Evolutionary conservation across 1,284 basidiomycete species (phyloP).

Genomic region (Anthracocystis walkeri): DNA sequence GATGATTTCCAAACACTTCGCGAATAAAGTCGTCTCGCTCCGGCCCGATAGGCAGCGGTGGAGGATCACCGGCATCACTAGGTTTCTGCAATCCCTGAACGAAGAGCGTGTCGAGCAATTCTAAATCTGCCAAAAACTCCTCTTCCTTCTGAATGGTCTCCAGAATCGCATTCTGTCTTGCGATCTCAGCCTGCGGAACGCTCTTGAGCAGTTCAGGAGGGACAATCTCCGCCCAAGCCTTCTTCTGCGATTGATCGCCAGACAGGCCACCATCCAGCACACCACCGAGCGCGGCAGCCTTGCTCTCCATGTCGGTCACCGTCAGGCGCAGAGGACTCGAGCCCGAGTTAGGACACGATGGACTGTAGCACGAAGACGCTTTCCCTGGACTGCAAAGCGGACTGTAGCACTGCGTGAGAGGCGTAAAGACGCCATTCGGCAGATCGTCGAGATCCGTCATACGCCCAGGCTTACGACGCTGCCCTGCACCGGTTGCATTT

Average conservation of each 20-base stretch:
- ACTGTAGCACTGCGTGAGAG: slow-evolving; percentile 96
- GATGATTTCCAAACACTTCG: slow-evolving; percentile 87
- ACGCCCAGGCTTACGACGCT: slow-evolving; percentile 20
- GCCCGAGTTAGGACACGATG: slow-evolving; percentile 53
- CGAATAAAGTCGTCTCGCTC: slow-evolving; percentile 83
- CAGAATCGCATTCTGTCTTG: slow-evolving; percentile 88
- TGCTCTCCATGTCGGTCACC: slow-evolving; percentile 16
- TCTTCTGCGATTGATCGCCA: slow-evolving; percentile 58
- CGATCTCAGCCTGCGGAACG: slow-evolving; percentile 81
- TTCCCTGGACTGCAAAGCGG: slow-evolving; percentile 81
- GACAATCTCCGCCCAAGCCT: slow-evolving; percentile 82
- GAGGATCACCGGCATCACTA: slow-evolving; percentile 56
- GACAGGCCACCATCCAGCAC: slow-evolving; percentile 14
- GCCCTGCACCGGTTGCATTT: slow-evolving; percentile 4
- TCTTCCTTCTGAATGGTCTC: slow-evolving; percentile 91
- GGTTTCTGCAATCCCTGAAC: slow-evolving; percentile 52
- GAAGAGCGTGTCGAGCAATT: slow-evolving; percentile 77
- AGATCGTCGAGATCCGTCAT: slow-evolving; percentile 78
- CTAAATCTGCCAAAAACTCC: slow-evolving; percentile 88
- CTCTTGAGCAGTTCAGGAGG: slow-evolving; percentile 77
- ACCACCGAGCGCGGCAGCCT: slow-evolving; percentile 13
- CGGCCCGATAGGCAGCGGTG: slow-evolving; percentile 55
- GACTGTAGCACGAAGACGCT: slow-evolving; percentile 49
- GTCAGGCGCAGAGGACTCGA: slow-evolving; percentile 30
- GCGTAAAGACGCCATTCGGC: slow-evolving; percentile 94